Evolutionary conservation across 768 basidiomycete species (phyloP), one percentile per base, ranked within the genome.

Genomic region (Lactifluus piperatus): DNA sequence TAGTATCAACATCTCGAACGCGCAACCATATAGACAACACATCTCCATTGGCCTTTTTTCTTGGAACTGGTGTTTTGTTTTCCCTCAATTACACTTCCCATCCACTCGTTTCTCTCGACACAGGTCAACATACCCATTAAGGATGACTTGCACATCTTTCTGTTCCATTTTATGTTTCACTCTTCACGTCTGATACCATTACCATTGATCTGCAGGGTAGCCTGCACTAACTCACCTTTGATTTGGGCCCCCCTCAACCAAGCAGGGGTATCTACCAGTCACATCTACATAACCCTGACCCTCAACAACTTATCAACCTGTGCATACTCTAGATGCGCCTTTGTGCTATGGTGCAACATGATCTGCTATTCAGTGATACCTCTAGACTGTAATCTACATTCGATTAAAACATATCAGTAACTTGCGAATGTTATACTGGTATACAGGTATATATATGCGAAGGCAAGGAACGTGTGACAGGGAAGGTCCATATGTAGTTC

Each of bases 21-120:
- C 50, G 61, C 60, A 5, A 26, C 54, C 24, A 24, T 26, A 30
- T 54, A 39, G 54, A 20, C 45, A 7, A 43, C 45, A 7, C 22
- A 27, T 27, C 13, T n/a, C 11, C 29, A 48, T 26, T 29, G 30
- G 32, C 39, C 26, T 41, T 20, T 64, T 20, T 34, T 34, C 11
- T 7, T 41, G 29, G 67, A 66, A 67, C 54, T 60, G 58, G 67
- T 62, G 64, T 66, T 52, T 34, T 34, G 67, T 62, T 63, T 66
- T 52, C 13, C 13, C 14, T 20, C 5, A 59, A 13, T 59, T 63
- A 59, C 65, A 51, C 55, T 41, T 71, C 67, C 69, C 66, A 64
- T 71, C 71, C 71, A 55, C 67, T 71, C 71, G 10, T 70, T 70
- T 55, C 41, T 13, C n/a, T 45, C 22, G 14, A 27, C 34, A 43